These are phyloP conservation scores for Cicer pinnatifidum DNA, from an alignment of 306 rosid species.

Conservation along the genomic window DNA sequence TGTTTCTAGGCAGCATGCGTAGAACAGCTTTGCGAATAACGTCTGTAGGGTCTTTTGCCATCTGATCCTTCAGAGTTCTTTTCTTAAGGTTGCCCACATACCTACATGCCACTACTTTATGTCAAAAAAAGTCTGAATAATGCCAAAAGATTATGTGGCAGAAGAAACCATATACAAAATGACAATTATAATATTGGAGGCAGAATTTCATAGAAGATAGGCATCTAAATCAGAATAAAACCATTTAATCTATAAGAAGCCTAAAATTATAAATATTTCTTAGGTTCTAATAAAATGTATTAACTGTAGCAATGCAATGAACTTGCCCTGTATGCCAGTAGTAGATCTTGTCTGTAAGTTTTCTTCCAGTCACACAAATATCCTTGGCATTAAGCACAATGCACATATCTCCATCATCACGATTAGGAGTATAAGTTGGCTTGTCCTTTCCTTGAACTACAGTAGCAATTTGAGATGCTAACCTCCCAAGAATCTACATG, in stretches of 20 bases:
- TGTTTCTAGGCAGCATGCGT: conserved; percentile 96
- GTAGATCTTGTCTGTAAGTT: conserved; percentile 84
- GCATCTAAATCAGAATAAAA: conserved; percentile 38
- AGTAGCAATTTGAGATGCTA: conserved; percentile 94
- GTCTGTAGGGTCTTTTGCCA: conserved; percentile 91
- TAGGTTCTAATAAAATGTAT: conserved; percentile 11
- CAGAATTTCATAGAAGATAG: conserved; percentile 15
- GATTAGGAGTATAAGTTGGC: conserved; percentile 88
- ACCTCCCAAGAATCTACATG: conserved; percentile 85
- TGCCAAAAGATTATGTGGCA: conserved; percentile 13
- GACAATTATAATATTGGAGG: conserved; percentile 3
- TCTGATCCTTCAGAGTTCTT: conserved; percentile 85
- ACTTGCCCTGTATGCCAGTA: conserved; percentile 96
- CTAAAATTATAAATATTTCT: conserved; percentile 23
- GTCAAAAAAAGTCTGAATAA: conserved; percentile 42
- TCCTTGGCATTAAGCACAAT: conserved; percentile 94
- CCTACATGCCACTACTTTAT: conserved; percentile 56
- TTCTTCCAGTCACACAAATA: conserved; percentile 81
- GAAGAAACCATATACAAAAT: conserved; percentile 27
- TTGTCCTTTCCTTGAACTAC: conserved; percentile 93
- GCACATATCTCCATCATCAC: conserved; percentile 97
- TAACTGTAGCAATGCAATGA: conserved; percentile 8
- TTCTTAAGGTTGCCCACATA: conserved; percentile 85
- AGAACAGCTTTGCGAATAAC: conserved; percentile 92
- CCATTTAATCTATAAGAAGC: conserved; percentile 17